Percentiles rank a stretch among this genome's conserved stretches.
These are phyloP conservation scores for Phytophthora syringae DNA, from an alignment of 352 stramenopile species.

Conservation along the genomic window DNA sequence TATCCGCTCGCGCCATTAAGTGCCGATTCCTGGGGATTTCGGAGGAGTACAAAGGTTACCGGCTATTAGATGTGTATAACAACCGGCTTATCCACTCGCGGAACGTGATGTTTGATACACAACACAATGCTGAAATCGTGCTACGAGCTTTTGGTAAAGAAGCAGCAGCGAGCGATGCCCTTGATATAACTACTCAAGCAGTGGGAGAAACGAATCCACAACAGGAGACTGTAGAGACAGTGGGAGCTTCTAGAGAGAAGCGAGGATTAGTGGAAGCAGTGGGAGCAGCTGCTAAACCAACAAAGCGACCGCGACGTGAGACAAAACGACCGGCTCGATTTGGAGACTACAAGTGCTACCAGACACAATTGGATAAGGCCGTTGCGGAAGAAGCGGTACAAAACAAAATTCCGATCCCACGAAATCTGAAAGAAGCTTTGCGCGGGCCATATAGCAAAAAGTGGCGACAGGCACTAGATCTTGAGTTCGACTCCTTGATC, in stretches of 20 bases:
- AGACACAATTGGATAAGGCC: too few relatives aligned
- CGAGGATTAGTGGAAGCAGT: not conserved
- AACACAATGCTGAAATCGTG: not conserved
- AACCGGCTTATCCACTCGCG: not conserved
- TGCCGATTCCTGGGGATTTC: too few relatives aligned
- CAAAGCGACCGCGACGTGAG: too few relatives aligned
- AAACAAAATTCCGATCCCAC: slow-evolving; percentile 14
- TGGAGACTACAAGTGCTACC: too few relatives aligned
- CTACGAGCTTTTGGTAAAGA: not conserved
- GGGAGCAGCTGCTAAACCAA: too few relatives aligned
- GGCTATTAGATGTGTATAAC: slow-evolving; percentile 5
- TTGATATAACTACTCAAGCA: not conserved
- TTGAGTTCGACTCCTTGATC: too few relatives aligned
- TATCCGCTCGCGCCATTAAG: too few relatives aligned
- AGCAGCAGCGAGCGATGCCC: not conserved
- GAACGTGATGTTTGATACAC: slow-evolving; percentile 6
- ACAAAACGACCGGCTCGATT: too few relatives aligned
- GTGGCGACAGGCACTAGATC: slow-evolving; percentile 11
- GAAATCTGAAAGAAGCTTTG: too few relatives aligned
- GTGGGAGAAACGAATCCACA: too few relatives aligned
- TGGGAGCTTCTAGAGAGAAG: too few relatives aligned
- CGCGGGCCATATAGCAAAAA: slow-evolving; percentile 12
- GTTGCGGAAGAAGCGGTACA: slow-evolving; percentile 1
- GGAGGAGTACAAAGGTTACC: slow-evolving; percentile 12
- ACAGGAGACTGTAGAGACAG: too few relatives aligned